Percentiles rank a stretch among this genome's conserved stretches.
Evolutionary conservation across 257 asterid genomes (phyloP).

Genomic region (Catharanthus roseus): DNA sequence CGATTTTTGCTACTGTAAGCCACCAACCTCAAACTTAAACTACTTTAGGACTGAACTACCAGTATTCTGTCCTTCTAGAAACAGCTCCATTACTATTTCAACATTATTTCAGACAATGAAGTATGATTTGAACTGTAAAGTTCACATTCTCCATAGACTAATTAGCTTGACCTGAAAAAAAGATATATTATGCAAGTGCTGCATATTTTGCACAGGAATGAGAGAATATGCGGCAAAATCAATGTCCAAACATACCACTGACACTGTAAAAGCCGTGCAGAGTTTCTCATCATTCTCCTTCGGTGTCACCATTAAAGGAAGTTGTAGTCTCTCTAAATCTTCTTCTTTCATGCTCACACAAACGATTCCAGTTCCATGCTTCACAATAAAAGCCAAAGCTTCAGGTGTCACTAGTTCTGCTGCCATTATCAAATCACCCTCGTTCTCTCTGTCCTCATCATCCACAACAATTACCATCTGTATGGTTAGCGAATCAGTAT

Average conservation of each 20-base stretch:
- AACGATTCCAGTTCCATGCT: constrained; percentile 25
- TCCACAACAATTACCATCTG: constrained; percentile 31
- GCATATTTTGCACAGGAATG: background rate
- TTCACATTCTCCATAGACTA: background rate
- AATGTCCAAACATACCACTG: constrained; percentile 21
- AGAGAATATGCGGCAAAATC: background rate
- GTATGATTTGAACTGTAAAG: background rate
- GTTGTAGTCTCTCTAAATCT: constrained; percentile 18
- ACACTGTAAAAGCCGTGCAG: constrained; percentile 25
- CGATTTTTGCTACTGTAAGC: background rate
- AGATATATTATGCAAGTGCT: background rate
- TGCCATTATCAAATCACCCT: constrained; percentile 29
- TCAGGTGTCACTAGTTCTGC: constrained; percentile 23
- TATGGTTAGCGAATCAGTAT: background rate
- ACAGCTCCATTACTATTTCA: background rate
- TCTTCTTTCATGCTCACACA: constrained; percentile 27
- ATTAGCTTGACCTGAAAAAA: background rate
- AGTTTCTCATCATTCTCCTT: constrained; percentile 25
- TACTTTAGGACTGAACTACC: background rate
- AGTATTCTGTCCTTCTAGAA: background rate
- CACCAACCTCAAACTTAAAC: background rate
- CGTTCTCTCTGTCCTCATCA: constrained; percentile 29
- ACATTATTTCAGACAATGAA: background rate
- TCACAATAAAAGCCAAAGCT: constrained; percentile 22
- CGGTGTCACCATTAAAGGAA: constrained; percentile 22